These are phyloP conservation scores for Coemansia sp. DNA, from an alignment of 192 early-diverging fungal species.

Conservation along the genomic window DNA sequence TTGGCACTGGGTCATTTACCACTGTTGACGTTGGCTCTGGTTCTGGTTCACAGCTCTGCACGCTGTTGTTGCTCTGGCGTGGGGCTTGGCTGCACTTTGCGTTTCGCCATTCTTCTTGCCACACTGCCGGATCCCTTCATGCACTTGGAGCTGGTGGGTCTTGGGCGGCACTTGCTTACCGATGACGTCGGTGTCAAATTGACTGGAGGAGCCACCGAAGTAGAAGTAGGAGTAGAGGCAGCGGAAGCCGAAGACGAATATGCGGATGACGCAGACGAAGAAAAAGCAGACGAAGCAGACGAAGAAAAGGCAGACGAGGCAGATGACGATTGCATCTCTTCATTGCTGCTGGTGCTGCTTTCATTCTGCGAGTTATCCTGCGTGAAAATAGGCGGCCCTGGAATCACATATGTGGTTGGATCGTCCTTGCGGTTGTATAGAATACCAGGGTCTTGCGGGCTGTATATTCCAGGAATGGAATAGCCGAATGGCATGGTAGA, in stretches of 20 bases:
- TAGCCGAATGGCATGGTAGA: neutral
- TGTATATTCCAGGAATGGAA: constrained; percentile 15
- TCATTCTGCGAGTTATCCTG: neutral
- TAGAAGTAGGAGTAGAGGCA: too few relatives aligned
- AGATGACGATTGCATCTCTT: too few relatives aligned
- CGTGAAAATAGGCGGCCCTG: neutral
- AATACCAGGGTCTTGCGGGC: constrained; percentile 10
- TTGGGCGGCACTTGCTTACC: neutral
- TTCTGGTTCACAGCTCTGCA: neutral
- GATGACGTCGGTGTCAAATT: neutral
- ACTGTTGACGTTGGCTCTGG: neutral
- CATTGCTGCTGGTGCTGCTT: neutral
- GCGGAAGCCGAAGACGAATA: too few relatives aligned
- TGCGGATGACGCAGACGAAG: too few relatives aligned
- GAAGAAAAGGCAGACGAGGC: too few relatives aligned
- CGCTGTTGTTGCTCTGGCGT: neutral
- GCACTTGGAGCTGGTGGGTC: neutral
- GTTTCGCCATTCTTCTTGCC: neutral
- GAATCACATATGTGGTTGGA: constrained; percentile 8
- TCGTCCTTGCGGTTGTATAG: constrained; percentile 6
- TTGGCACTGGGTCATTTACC: neutral
- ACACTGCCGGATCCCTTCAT: neutral
- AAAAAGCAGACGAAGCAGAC: too few relatives aligned
- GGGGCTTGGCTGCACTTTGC: too few relatives aligned
- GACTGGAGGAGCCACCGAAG: neutral